A percentile compares a stretch with the other conserved stretches of the same genome.
phyloP scores from a whole-genome alignment of 1,139 yeast species.

The Debaryomyces psychrophilus region DNA sequence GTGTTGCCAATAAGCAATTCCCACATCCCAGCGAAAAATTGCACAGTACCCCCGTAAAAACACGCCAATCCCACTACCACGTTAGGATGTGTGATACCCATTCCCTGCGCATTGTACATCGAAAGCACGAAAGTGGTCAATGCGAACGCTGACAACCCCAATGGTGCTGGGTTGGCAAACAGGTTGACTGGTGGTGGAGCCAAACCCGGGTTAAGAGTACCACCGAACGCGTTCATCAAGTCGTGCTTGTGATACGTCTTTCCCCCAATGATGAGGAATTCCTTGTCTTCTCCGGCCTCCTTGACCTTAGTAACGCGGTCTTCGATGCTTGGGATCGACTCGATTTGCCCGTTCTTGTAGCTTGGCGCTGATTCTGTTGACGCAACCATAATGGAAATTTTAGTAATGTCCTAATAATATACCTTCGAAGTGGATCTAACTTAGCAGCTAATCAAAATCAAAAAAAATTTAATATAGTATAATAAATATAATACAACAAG shows the following conservation, averaged over 20 bases:
- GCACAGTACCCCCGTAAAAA: constrained; percentile 52
- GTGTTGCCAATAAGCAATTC: constrained; percentile 46
- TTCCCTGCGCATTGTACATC: constrained; percentile 44
- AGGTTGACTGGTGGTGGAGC: constrained; percentile 38
- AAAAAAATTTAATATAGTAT: background rate
- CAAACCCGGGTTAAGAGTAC: constrained; percentile 42
- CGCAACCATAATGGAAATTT: background rate
- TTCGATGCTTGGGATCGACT: background rate
- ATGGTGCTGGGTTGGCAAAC: constrained; percentile 63
- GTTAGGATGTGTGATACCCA: constrained; percentile 40
- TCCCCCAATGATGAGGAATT: constrained; percentile 29
- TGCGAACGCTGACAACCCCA: constrained; percentile 59
- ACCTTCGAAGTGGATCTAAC: background rate
- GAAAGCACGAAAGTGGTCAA: constrained; percentile 53
- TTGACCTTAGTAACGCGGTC: constrained; percentile 7
- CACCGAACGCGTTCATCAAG: constrained; percentile 36
- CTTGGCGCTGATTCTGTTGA: constrained; percentile 1
- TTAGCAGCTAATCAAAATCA: background rate
- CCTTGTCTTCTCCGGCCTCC: constrained; percentile 26
- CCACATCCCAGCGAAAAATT: constrained; percentile 56
- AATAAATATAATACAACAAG: background rate
- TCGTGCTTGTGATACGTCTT: constrained; percentile 31
- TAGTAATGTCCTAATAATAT: background rate
- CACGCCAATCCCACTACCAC: constrained; percentile 46
- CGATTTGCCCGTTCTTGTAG: background rate